Base-by-base conservation (phyloP, 2,329 filamentous ascomycete species). In the Periconia sp. region DNA sequence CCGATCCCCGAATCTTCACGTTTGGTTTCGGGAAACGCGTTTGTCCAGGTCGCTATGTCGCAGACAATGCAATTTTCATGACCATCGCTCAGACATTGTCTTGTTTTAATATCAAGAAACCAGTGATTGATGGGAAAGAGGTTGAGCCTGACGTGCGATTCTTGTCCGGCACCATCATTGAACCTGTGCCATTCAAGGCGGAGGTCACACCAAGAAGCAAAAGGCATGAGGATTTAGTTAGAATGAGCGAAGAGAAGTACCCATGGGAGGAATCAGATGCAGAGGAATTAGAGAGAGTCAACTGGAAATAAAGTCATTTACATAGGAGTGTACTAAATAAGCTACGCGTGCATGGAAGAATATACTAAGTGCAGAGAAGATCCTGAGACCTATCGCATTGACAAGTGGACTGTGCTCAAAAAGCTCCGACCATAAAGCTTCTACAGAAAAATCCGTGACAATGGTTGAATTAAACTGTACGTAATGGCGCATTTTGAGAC, bases 71-170 rank as follows among this genome's bases (percentile, higher is more conserved):
- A 0, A 30, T 79, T 0, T 79, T 72, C 53, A 53, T 79, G 11
- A 75, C 60, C 15, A 71, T 78, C 18, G 77, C 73, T 0, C 78
- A 78, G 30, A 65, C 72, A 0, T 65, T 85, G 1, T 73, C 82
- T 0, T 76, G 76, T 0, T 83, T 84, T 47, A 62, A 73, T 3
- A 68, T 82, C 14, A 53, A 53, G 10, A 77, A 78, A 48, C 57
- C 57, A 0, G 49, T 74, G n/a, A 48, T 74, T n/a, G 65, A 70
- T 13, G 79, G 75, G 0, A 66, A 58, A 6, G 69, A 70, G 20
- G 61, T 77, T 0, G 72, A 71, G 15, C 62, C 71, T 0, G 56
- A 63, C n/a, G 50, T 74, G 2, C 60, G 70, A 17, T 76, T 77
- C 41, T 60, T 68, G 53, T 56, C 68, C 2, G 75, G 75, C 14